Base-by-base conservation (phyloP, 331 rosid species). In the Stylosanthes scabra region DNA sequence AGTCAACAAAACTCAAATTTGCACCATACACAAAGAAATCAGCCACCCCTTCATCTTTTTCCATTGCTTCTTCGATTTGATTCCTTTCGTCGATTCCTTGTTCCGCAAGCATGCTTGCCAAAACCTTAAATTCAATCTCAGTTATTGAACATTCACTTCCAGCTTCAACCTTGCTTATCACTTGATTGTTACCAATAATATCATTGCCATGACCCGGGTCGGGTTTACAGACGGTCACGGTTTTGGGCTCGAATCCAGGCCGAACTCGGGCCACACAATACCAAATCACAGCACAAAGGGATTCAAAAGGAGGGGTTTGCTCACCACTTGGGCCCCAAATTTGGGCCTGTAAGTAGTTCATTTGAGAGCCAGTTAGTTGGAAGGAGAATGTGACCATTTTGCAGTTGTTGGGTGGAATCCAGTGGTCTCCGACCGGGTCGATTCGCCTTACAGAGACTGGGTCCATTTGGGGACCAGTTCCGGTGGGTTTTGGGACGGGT, bases 11-110 rank as follows among this genome's bases (percentile, higher is more conserved):
- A 62, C 96, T 89, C 86, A 90, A 76, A 68, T 91, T 93, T 1
- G 89, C 96, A 61, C 98, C 98, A 54, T 93, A 93, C 12, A 93
- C 86, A 10, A 83, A 11, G 47, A 74, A 87, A 85, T 93, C 98
- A 28, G 68, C 34, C 28, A 72, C 88, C 16, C 97, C 97, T 47
- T 81, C 14, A 10, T 91, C 88, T 1, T 29, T 86, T 12, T 85
- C 91, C 40, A 86, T 54, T 2, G 57, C 61, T 49, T 69, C 86
- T 58, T 79, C 84, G 8, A 91, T 83, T 37, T 61, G 45, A 8
- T 63, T 8, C 44, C 80, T 81, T 72, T 91, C 94, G 46, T 86
- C 84, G 2, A 68, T 66, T 2, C 73, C 88, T 65, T 75, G 67
- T 15, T 76, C 71, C 5, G 42, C 78, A 29, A 90, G 83, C 78